phyloP scores from a whole-genome alignment of 2,329 filamentous ascomycete genomes.

The Paracoccidioides brasiliensis region DNA sequence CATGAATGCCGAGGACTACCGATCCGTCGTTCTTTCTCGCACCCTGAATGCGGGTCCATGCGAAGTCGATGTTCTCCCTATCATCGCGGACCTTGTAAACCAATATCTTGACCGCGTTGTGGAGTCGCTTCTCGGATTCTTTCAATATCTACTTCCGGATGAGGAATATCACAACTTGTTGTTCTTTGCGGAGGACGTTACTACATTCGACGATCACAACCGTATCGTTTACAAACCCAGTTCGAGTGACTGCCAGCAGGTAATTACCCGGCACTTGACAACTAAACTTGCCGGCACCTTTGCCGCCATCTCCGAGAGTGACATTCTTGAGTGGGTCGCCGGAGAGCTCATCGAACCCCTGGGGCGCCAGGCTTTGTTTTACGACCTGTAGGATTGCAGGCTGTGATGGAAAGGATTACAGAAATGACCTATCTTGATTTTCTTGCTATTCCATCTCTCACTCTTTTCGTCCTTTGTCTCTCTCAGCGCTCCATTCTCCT shows the following conservation, averaged over 20 bases:
- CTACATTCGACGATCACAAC: conserved; percentile 8
- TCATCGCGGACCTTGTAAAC: conserved; percentile 7
- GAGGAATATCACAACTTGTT: conserved; percentile 26
- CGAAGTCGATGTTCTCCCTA: conserved; percentile 1
- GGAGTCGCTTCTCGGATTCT: conserved; percentile 28
- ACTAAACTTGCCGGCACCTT: conserved; percentile 20
- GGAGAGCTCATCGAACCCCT: conserved; percentile 16
- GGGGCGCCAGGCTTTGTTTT: conserved; percentile 4
- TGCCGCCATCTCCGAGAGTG: conserved; percentile 20
- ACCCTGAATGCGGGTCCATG: conserved; percentile 5
- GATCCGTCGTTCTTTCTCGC: conserved; percentile 20
- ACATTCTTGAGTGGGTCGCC: conserved; percentile 30
- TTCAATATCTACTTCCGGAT: conserved; percentile 26
- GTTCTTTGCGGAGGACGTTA: conserved; percentile 9
- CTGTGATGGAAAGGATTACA: not conserved
- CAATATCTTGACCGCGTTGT: conserved; percentile 26
- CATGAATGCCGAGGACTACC: conserved; percentile 22
- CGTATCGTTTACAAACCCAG: conserved; percentile 7
- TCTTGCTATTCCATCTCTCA: not conserved
- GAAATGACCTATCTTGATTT: not conserved
- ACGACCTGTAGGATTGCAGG: not conserved
- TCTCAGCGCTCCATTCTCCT: not conserved
- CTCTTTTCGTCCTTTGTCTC: not conserved
- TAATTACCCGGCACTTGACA: conserved; percentile 23
- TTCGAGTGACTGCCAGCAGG: conserved; percentile 18